A percentile compares a stretch with the other conserved stretches of the same genome.
Evolutionary conservation across 495 filamentous ascomycete species (phyloP).

Genomic region (Geoglossum glabrum): DNA sequence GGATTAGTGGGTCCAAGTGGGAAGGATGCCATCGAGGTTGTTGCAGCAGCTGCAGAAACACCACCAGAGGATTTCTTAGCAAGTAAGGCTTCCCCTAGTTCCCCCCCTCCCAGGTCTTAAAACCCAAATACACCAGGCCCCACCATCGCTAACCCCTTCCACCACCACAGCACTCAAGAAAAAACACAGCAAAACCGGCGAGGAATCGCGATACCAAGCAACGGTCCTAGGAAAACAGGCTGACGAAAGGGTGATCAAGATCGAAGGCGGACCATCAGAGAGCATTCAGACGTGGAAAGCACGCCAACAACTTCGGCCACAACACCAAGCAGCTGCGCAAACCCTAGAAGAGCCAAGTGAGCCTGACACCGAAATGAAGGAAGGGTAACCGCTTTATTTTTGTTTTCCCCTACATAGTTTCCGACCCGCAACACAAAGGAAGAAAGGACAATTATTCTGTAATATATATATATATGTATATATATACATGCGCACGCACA

Average conservation of each 20-base stretch:
- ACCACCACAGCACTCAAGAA: constrained; percentile 36
- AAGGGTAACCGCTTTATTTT: no score
- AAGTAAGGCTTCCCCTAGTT: constrained; percentile 6
- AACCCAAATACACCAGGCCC: no score
- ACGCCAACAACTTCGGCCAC: neutral
- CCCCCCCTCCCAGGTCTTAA: neutral
- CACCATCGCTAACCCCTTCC: constrained; percentile 4
- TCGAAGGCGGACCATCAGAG: constrained; percentile 50
- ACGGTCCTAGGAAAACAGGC: constrained; percentile 52
- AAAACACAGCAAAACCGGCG: constrained; percentile 65
- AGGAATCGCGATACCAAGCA: constrained; percentile 61
- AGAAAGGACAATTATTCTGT: no score
- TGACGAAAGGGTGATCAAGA: constrained; percentile 42
- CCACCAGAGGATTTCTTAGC: neutral
- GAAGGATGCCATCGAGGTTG: constrained; percentile 26
- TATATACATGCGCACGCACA: no score
- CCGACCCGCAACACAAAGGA: no score
- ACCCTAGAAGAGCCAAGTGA: neutral
- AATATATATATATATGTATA: no score
- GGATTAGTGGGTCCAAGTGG: constrained; percentile 24
- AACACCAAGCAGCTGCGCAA: neutral
- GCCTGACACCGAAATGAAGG: neutral
- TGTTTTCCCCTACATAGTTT: no score
- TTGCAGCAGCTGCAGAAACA: constrained; percentile 16
- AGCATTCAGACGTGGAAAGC: constrained; percentile 45